phyloP scores from a whole-genome alignment of 2,329 filamentous ascomycete genomes.

The Sclerotinia borealis region DNA sequence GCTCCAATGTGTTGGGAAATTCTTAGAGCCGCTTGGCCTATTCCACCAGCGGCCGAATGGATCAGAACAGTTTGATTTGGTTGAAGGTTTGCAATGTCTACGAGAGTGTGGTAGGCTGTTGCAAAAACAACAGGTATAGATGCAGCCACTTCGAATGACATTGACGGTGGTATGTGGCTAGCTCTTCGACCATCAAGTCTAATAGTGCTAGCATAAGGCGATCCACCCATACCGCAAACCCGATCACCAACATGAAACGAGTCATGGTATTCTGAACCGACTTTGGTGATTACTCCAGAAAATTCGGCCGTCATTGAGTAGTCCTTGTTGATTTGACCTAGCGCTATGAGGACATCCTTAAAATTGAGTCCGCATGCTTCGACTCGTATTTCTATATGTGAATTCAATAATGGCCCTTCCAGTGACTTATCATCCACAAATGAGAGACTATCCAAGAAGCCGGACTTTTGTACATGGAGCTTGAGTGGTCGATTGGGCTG shows the following conservation, averaged over 20 bases:
- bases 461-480: too few species aligned
- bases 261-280: slow-evolving; percentile 30
- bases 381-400: slow-evolving; percentile 26
- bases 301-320: slow-evolving; percentile 35
- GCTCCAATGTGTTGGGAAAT: slow-evolving; percentile 31
- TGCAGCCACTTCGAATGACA: slow-evolving; percentile 28
- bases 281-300: slow-evolving; percentile 30
- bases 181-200: slow-evolving; percentile 27
- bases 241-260: slow-evolving; percentile 32
- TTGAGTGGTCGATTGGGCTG: too few species aligned
- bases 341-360: slow-evolving; percentile 34
- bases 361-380: slow-evolving; percentile 35
- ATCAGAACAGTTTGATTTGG: slow-evolving; percentile 33
- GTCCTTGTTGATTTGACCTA: slow-evolving; percentile 32
- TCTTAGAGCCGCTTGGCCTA: slow-evolving; percentile 35
- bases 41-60: slow-evolving; percentile 33
- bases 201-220: slow-evolving; percentile 30
- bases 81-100: slow-evolving; percentile 23
- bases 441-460: too few species aligned
- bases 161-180: slow-evolving; percentile 22
- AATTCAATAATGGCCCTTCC: too few species aligned
- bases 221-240: slow-evolving; percentile 31
- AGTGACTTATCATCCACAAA: too few species aligned
- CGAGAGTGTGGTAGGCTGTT: slow-evolving; percentile 28
- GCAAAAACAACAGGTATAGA: slow-evolving; percentile 27